phyloP scores from a whole-genome alignment of 352 stramenopile genomes.

The Pythium aphanidermatum region DNA sequence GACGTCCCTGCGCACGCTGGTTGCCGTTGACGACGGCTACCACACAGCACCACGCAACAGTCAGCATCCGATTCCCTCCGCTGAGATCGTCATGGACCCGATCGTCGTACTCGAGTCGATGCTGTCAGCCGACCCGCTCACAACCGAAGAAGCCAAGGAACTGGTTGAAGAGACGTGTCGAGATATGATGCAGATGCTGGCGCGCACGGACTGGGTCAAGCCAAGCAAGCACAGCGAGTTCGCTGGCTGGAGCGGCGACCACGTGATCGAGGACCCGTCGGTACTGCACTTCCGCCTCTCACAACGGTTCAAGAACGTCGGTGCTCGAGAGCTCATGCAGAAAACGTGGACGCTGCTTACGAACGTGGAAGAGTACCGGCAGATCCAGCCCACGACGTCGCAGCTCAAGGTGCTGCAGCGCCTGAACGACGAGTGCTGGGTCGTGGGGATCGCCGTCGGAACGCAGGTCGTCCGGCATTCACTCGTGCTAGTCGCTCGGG shows the following conservation, averaged over 20 bases:
- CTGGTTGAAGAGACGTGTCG: conserved; percentile 51
- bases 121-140: conserved; percentile 33
- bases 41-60: not conserved
- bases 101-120: conserved; percentile 45
- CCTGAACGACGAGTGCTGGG: conserved; percentile 53
- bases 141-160: conserved; percentile 28
- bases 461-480: conserved; percentile 31
- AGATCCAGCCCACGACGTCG: conserved; percentile 55
- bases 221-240: conserved; percentile 40
- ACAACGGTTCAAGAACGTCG: conserved; percentile 41
- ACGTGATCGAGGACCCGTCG: conserved; percentile 21
- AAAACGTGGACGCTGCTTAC: conserved; percentile 69
- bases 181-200: conserved; percentile 51
- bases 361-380: conserved; percentile 35
- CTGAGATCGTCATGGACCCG: conserved; percentile 2
- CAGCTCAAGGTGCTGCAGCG: conserved; percentile 47
- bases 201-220: conserved; percentile 20
- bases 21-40: not conserved
- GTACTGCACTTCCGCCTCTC: conserved; percentile 60
- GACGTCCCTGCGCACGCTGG: not conserved
- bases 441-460: conserved; percentile 41
- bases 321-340: conserved; percentile 45
- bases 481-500: conserved; percentile 54
- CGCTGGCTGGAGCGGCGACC: conserved; percentile 46
- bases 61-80: conserved; percentile 7